phyloP scores from a whole-genome alignment of 179 eudicot genomes.

The Camellia oleifera region DNA sequence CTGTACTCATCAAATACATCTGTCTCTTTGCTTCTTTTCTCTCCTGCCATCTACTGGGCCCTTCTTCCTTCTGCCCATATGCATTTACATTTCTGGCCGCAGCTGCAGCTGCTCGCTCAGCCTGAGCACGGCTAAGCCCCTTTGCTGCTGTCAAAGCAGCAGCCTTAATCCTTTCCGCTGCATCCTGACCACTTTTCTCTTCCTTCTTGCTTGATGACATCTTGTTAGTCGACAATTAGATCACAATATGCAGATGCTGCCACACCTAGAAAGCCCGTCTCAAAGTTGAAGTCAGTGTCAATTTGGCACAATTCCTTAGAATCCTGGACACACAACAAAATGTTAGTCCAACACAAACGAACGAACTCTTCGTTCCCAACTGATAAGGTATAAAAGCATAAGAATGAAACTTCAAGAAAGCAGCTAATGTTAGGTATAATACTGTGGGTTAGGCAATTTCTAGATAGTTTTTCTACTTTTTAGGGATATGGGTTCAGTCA shows the following conservation, averaged over 20 bases:
- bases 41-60: slow-evolving; percentile 97
- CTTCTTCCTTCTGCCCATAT: slow-evolving; percentile 96
- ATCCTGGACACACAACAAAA: not conserved
- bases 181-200: slow-evolving; percentile 48
- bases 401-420: not conserved
- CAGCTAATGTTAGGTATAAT: no score
- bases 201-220: slow-evolving; percentile 60
- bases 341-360: not conserved
- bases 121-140: slow-evolving; percentile 89
- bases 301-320: not conserved
- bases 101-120: slow-evolving; percentile 90
- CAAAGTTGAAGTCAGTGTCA: not conserved
- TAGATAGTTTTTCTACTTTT: no score
- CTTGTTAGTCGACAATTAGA: not conserved
- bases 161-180: slow-evolving; percentile 69
- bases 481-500: no score
- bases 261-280: not conserved
- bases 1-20: slow-evolving; percentile 92
- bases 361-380: not conserved
- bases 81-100: slow-evolving; percentile 90
- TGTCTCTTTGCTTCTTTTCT: slow-evolving; percentile 90
- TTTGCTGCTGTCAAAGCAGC: slow-evolving; percentile 79
- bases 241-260: slow-evolving; percentile 1
- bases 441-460: no score
- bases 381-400: not conserved